Base-by-base conservation (phyloP, 208 protist genomes). In the Trichomonas gallinae region DNA sequence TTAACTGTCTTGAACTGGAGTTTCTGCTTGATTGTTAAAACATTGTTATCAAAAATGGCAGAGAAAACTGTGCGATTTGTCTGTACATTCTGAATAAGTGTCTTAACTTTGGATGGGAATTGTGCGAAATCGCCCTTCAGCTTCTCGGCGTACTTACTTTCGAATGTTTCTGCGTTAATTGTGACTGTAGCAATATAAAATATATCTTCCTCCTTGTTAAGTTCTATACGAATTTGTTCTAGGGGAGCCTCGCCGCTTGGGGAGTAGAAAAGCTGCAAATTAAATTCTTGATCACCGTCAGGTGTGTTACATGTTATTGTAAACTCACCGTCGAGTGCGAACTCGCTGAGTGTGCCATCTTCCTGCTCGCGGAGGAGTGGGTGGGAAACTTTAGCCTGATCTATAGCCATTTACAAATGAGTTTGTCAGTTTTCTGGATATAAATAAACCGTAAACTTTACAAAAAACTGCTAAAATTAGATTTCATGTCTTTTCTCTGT, bases 331-430 rank as follows among this genome's bases (percentile, higher is more conserved):
- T 72, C 58, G 58, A 17, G 58, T 17, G 21, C 26, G 26, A n/a
- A 72, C 26, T 17, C 21, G 26, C 58, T 72, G 2, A 31, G 21
- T 72, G 58, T 72, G 11, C 58, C 58, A 21, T 72, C 58, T 26
- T 72, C 58, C 26, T 72, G 58, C 11, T 72, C 58, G 26, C 58
- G 58, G 58, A 72, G 58, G 58, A 72, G 58, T 72, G 58, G 58
- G 26, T 72, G 58, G 2, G 58, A 8, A 26, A 72, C 58, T 72
- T 72, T 72, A 72, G 11, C 26, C 2, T n/a, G 11, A 72, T 72
- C 58, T 31, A 72, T 72, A 17, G 58, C 58, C 44, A 98, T 99
- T 98, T 99, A 51, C 46, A 51, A 51, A 51, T 15, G 13, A 51
- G 13, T 13, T 15, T 51, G 46, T 51, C 46, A 51, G 46, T 51